Conservation (phyloP, 495 filamentous ascomycete species). For the Aspergillus haitiensis region DNA sequence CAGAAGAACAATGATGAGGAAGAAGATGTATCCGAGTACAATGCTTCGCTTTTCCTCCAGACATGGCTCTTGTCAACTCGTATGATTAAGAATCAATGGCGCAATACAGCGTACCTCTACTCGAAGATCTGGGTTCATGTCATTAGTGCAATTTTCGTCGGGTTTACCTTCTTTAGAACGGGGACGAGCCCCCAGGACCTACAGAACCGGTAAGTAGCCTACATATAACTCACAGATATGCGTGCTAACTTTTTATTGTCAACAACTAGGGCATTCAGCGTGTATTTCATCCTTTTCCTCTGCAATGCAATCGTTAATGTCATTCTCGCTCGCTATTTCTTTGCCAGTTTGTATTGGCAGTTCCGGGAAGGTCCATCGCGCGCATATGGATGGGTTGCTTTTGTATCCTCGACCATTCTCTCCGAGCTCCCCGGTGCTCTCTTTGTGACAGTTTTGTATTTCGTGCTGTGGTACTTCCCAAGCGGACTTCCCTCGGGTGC, state of each 20-base stretch:
- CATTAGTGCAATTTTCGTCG: conserved; percentile 8
- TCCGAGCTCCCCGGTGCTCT: conserved; percentile 5
- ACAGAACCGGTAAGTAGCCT: conserved; percentile 1
- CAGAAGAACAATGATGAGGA: not conserved
- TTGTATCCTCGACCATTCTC: not conserved
- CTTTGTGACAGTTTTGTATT: conserved; percentile 5
- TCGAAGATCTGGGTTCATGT: conserved; percentile 13
- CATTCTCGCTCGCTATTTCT: conserved; percentile 8
- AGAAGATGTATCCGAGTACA: conserved; percentile 9
- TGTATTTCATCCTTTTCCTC: conserved; percentile 7
- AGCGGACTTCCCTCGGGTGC: not conserved
- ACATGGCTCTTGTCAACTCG: conserved; percentile 6
- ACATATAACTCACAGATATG: not conserved
- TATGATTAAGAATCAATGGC: conserved; percentile 10
- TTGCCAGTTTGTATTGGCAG: conserved; percentile 10
- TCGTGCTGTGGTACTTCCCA: conserved; percentile 7
- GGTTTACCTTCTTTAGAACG: conserved; percentile 6
- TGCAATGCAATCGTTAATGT: conserved; percentile 13
- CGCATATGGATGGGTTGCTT: conserved; percentile 10
- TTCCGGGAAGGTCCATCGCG: conserved; percentile 9
- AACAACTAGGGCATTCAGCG: conserved; percentile 1
- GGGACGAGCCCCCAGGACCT: conserved; percentile 10
- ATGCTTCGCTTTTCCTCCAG: not conserved
- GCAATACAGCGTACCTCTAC: conserved; percentile 10
- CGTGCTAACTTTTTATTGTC: not conserved